Evolutionary conservation across 2,329 filamentous ascomycete genomes (phyloP), one percentile per base, ranked within the genome.

Genomic region (Grosmannia clavigera): DNA sequence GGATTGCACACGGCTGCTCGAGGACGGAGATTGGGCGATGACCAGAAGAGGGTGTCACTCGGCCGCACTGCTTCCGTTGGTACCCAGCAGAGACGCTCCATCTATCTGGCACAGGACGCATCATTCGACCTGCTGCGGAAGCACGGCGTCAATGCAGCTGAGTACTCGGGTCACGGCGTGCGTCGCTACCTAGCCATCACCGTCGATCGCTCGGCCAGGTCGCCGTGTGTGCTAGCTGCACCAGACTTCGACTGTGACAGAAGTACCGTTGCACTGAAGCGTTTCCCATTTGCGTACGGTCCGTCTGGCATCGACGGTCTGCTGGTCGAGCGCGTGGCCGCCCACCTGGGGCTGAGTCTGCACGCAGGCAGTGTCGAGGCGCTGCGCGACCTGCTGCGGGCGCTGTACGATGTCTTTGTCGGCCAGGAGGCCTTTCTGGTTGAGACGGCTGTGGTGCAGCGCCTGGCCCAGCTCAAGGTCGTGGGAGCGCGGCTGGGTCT

Each of bases 161-260:
- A 72, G 53, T 66, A 74, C 59, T 67, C 72, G 1, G 66, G 70
- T 48, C 68, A 68, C 12, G 66, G 69, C 2, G 70, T 72, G 3
- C 72, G 75, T 38, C 75, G 78, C 61, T 80, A 83, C 54, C 67
- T 91, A 12, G 82, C 81, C 46, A 76, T 92, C 59, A 81, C 81
- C 5, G 76, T 90, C 56, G 84, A 89, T 69, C 81, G 88, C 57
- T 77, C 79, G 14, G 75, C 78, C 19, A 75, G 81, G 57, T 81
- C 76, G 10, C 87, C 86, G 2, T 86, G 83, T 66, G 78, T 91
- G 53, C 75, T 86, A 61, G 80, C 78, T 11, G 82, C 85, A 1
- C 78, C 81, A 0, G 27, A 40, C 3, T 3, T 9, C 19, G 33
- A 35, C 5, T 2, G 3, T 16, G 33, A 29, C 43, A 14, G 22